Conservation (phyloP, 2,329 filamentous ascomycete genomes). For the Cladorrhinum sp. region DNA sequence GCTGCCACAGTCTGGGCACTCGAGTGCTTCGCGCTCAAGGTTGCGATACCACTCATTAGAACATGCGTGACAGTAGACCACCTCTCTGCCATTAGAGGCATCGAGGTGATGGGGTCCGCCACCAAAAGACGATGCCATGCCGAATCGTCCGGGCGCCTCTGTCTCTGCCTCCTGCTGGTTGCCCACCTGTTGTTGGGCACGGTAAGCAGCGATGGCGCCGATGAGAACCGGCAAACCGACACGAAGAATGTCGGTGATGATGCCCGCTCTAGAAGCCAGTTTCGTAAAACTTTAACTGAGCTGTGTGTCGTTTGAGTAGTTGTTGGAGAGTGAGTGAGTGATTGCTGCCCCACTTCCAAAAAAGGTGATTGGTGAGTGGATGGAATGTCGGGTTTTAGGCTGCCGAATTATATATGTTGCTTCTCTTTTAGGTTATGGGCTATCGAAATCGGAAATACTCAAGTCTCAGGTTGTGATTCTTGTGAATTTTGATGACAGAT, state of each 20-base stretch:
- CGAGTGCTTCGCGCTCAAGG: constrained; percentile 54
- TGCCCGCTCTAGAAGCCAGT: constrained; percentile 49
- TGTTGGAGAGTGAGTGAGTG: background rate
- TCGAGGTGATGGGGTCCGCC: constrained; percentile 43
- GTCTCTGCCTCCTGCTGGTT: constrained; percentile 37
- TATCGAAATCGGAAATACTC: background rate
- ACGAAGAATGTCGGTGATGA: constrained; percentile 53
- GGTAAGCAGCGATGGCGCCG: constrained; percentile 53
- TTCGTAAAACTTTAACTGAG: background rate
- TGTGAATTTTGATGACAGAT: background rate
- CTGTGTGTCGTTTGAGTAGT: background rate
- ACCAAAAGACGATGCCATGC: constrained; percentile 26
- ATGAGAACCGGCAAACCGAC: constrained; percentile 38
- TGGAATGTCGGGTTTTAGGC: background rate
- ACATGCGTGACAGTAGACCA: constrained; percentile 85
- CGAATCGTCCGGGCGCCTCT: constrained; percentile 12
- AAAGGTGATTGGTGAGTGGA: background rate
- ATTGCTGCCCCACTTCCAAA: background rate
- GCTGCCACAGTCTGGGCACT: constrained; percentile 72
- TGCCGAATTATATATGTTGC: too few species aligned
- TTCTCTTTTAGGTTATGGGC: background rate
- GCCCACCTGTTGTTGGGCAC: constrained; percentile 36
- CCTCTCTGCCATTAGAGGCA: constrained; percentile 56
- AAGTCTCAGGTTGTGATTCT: background rate
- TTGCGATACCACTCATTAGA: constrained; percentile 76